Percentiles rank a stretch among this genome's conserved stretches.
These are phyloP conservation scores for Avena eriantha DNA, from an alignment of 176 grass and related monocot genomes.

Conservation along the genomic window DNA sequence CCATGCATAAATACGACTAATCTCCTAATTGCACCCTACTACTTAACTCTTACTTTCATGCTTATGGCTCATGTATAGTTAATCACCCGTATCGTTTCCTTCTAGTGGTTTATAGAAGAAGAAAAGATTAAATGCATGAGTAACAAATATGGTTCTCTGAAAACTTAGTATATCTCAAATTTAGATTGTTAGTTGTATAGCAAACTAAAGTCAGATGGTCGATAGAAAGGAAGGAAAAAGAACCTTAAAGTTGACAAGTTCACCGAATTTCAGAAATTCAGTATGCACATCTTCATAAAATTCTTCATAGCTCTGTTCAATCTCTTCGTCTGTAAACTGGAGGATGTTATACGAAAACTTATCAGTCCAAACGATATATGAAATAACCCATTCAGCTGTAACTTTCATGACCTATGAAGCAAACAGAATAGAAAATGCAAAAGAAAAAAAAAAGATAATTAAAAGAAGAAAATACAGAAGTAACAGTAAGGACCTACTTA, in stretches of 20 bases:
- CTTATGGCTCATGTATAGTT: neutral
- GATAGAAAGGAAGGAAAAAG: conserved; percentile 33
- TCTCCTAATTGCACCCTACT: neutral
- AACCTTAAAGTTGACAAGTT: conserved; percentile 98
- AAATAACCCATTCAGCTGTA: conserved; percentile 21
- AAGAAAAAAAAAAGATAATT: neutral
- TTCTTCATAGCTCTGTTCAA: conserved; percentile 93
- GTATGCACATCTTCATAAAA: conserved; percentile 99
- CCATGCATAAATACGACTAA: neutral
- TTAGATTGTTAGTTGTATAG: neutral
- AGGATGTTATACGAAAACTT: conserved; percentile 45
- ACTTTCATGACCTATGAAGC: neutral
- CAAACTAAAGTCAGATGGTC: conserved; percentile 3
- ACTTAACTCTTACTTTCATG: conserved; percentile 6
- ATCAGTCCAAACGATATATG: conserved; percentile 43
- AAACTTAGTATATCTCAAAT: neutral
- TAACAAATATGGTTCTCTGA: neutral
- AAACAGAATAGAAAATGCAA: neutral
- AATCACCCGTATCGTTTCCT: neutral
- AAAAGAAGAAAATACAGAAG: conserved; percentile 1
- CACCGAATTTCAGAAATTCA: conserved; percentile 95
- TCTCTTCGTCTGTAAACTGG: conserved; percentile 95
- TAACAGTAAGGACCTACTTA: neutral
- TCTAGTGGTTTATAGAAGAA: neutral
- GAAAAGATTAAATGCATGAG: neutral